Base-by-base conservation (phyloP, 257 asterid species). In the Agastache rugosa region DNA sequence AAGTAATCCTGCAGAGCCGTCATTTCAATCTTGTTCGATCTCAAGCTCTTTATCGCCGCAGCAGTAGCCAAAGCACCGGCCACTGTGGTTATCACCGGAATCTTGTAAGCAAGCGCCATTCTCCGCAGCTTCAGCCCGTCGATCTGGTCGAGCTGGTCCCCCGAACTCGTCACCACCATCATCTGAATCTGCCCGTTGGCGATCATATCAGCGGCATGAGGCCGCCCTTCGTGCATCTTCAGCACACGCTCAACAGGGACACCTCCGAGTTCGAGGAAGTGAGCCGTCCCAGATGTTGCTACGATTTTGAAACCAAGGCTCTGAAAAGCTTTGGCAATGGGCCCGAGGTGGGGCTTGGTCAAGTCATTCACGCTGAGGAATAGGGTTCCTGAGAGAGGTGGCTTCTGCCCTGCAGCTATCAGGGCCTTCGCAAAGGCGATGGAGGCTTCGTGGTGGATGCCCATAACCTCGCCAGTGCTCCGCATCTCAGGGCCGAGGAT, bases 11-110 rank as follows among this genome's bases (percentile, higher is more conserved):
- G 99, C 47, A 95, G 96, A 50, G 99, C 96, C 12, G 83, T 15
- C 97, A 92, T 88, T 76, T 92, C 91, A 63, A 95, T 88, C 86
- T 90, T 87, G 75, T 80, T 95, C 75, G 83, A 53, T 69, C 82
- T 87, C 85, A 95, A 75, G 90, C 98, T 92, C 87, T 82, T 92
- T 29, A 95, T 92, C 4, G 99, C 97, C 72, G 83, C 94, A 0
- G 99, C 98, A 1, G 99, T 90, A 11, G 99, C 99, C 88, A 92
- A 59, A 14, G 94, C 98, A n/a, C 98, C 99, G 0, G 97, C 96
- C 17, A 91, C 91, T 5, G 99, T 95, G 1, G 99, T 95, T 50
- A 95, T 87, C n/a, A 94, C 88, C 1, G 98, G 99, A 75, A 92
- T 85, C 91, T 95, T 95, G 76, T 92, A 89, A 4, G 97, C 83